phyloP scores from a whole-genome alignment of 2,329 filamentous ascomycete species.

The Drechslerella dactyloides region DNA sequence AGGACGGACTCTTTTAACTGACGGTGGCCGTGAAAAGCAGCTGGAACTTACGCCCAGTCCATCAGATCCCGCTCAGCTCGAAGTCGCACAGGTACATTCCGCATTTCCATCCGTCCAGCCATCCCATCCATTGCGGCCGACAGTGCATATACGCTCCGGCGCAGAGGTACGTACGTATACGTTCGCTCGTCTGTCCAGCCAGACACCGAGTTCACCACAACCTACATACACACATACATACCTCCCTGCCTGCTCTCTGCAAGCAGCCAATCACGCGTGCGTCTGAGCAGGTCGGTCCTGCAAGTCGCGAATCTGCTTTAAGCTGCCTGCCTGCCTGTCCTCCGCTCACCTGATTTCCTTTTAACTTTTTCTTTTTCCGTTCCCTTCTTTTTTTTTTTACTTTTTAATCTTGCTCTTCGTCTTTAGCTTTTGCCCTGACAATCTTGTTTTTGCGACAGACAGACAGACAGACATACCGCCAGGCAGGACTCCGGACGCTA shows the following conservation, averaged over 20 bases:
- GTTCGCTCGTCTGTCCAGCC: background rate
- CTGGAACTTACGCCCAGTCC: background rate
- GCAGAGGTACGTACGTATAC: slow-evolving; percentile 1
- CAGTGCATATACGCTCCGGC: too few relatives aligned
- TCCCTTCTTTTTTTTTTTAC: slow-evolving; percentile 7
- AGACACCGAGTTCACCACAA: background rate
- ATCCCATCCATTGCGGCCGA: background rate
- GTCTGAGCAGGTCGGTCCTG: slow-evolving; percentile 1
- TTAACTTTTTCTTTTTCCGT: slow-evolving; percentile 5
- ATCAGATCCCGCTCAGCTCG: background rate
- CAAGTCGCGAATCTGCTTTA: slow-evolving; percentile 41
- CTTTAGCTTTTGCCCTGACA: slow-evolving; percentile 6
- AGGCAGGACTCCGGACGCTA: too few relatives aligned
- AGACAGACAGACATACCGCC: background rate
- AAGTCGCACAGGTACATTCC: slow-evolving; percentile 1
- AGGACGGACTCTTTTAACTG: slow-evolving; percentile 16
- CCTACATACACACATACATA: slow-evolving; percentile 13
- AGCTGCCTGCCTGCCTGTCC: slow-evolving; percentile 14
- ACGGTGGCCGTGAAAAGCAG: slow-evolving; percentile 6
- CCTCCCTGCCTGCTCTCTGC: background rate
- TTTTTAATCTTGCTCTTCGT: too few relatives aligned
- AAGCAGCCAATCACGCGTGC: slow-evolving; percentile 33
- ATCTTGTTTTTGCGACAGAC: slow-evolving; percentile 6
- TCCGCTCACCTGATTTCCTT: slow-evolving; percentile 44
- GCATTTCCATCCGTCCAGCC: background rate